Evolutionary conservation across 371 early-diverging fungal species (phyloP).

Genomic region (Mucor circinelloides): DNA sequence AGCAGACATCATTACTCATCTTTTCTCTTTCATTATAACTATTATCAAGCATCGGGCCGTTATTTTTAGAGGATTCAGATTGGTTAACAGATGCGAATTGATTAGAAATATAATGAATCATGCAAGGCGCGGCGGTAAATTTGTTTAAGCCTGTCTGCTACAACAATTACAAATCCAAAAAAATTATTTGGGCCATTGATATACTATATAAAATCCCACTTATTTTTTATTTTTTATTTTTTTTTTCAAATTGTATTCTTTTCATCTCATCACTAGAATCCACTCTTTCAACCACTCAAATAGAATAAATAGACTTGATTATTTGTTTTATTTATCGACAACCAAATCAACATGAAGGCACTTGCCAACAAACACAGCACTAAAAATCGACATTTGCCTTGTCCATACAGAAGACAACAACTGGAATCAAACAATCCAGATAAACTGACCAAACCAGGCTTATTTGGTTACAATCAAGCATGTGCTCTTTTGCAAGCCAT

Average conservation of each 20-base stretch:
- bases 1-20: too few species aligned
- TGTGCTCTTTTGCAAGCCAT: slow-evolving; percentile 39
- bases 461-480: slow-evolving; percentile 37
- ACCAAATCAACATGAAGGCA: slow-evolving; percentile 6
- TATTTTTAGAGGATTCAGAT: background rate
- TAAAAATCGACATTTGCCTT: slow-evolving; percentile 12
- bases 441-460: slow-evolving; percentile 14
- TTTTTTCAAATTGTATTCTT: slow-evolving; percentile 10
- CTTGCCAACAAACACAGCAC: slow-evolving; percentile 1
- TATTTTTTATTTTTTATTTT: background rate
- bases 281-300: background rate
- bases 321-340: background rate
- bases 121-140: slow-evolving; percentile 12
- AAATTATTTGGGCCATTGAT: background rate
- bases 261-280: background rate
- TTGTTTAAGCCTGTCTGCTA: slow-evolving; percentile 2
- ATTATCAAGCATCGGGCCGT: background rate
- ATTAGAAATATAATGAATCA: slow-evolving; percentile 15
- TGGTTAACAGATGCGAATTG: slow-evolving; percentile 1
- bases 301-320: background rate
- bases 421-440: slow-evolving; percentile 18
- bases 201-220: background rate
- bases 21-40: too few species aligned
- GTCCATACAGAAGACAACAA: slow-evolving; percentile 17
- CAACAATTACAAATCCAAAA: slow-evolving; percentile 13